Conservation (phyloP, 495 filamentous ascomycete species). For the Niebla homalea region DNA sequence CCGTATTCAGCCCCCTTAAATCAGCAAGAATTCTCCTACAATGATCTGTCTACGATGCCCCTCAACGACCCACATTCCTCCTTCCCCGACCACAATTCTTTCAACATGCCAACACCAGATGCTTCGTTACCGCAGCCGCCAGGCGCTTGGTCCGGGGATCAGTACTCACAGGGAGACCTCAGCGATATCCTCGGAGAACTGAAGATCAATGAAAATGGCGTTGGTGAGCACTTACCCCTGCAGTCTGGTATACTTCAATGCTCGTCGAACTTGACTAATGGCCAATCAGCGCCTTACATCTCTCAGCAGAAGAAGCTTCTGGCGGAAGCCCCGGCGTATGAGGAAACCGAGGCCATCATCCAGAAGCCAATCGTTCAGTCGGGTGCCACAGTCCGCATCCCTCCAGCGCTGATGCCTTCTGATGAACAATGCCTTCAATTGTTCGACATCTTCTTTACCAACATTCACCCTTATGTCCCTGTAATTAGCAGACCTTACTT, state of each 20-base stretch:
- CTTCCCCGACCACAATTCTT: slow-evolving; percentile 8
- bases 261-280: slow-evolving; percentile 6
- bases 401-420: slow-evolving; percentile 84
- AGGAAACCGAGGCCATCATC: slow-evolving; percentile 59
- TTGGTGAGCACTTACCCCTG: slow-evolving; percentile 45
- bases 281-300: slow-evolving; percentile 64
- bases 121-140: neutral
- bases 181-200: slow-evolving; percentile 74
- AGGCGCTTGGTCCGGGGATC: slow-evolving; percentile 34
- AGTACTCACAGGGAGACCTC: slow-evolving; percentile 56
- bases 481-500: slow-evolving; percentile 75
- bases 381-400: slow-evolving; percentile 72
- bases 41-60: slow-evolving; percentile 15
- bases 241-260: neutral
- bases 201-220: slow-evolving; percentile 75
- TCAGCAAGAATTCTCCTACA: slow-evolving; percentile 16
- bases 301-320: slow-evolving; percentile 56
- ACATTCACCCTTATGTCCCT: slow-evolving; percentile 94
- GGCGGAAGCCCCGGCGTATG: slow-evolving; percentile 58
- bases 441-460: slow-evolving; percentile 83
- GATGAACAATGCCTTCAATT: slow-evolving; percentile 73
- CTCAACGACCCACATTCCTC: slow-evolving; percentile 2
- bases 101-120: slow-evolving; percentile 1
- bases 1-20: slow-evolving; percentile 19
- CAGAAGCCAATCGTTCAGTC: slow-evolving; percentile 53